A percentile compares a stretch with the other conserved stretches of the same genome.
These are phyloP conservation scores for Macrolepiota dolichaula DNA, from an alignment of 768 basidiomycete species.

Conservation along the genomic window DNA sequence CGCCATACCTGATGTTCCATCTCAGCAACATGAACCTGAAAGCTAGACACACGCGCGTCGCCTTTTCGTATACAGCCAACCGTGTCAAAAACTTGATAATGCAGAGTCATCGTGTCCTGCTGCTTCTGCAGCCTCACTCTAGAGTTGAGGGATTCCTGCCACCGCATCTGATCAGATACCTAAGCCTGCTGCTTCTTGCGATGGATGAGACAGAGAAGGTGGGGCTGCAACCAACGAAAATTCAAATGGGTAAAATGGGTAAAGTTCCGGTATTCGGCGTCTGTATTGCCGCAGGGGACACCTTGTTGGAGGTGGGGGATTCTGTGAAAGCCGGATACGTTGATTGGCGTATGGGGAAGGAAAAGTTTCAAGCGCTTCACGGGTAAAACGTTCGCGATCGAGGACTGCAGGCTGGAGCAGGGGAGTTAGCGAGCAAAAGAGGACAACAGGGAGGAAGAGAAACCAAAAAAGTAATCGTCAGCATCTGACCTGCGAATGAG, in stretches of 20 bases:
- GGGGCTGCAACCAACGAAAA: conserved; percentile 86
- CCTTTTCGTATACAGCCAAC: no score
- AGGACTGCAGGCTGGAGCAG: conserved; percentile 51
- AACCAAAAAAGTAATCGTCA: conserved; percentile 93
- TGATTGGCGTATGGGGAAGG: conserved; percentile 89
- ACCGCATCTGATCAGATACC: conserved; percentile 61
- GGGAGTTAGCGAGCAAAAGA: neutral
- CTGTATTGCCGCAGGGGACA: conserved; percentile 78
- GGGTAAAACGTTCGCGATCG: conserved; percentile 87
- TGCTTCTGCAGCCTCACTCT: conserved; percentile 86
- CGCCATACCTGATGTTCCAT: no score
- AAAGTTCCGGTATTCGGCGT: conserved; percentile 89
- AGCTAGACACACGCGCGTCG: no score
- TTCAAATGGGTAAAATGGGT: conserved; percentile 84
- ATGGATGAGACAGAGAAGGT: conserved; percentile 83
- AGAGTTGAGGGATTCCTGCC: conserved; percentile 84
- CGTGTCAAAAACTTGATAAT: conserved; percentile 96
- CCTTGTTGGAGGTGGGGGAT: conserved; percentile 96
- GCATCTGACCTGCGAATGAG: conserved; percentile 90
- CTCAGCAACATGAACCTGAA: no score
- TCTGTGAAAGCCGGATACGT: conserved; percentile 96
- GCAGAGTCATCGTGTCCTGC: conserved; percentile 91
- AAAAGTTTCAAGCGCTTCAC: conserved; percentile 89
- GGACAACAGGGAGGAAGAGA: conserved; percentile 1
- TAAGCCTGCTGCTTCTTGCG: conserved; percentile 70